Evolutionary conservation across 208 protist genomes (phyloP).

Genomic region (Wallacemonas sp.): DNA sequence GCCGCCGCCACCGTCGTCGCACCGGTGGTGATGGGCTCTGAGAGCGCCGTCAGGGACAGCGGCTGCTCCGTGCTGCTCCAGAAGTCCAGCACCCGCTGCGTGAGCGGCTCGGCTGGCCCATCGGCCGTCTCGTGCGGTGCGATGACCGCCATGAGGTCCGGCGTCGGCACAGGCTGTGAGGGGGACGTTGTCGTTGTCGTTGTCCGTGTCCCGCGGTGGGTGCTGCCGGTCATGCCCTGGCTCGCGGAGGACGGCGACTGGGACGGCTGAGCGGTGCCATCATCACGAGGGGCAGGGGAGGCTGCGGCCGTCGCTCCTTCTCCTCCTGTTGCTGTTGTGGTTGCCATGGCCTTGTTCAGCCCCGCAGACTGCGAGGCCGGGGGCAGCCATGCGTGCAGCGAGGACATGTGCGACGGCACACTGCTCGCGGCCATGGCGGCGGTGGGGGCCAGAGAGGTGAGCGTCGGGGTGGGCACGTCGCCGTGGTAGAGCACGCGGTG

Average conservation of each 20-base stretch:
- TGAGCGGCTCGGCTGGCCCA: not conserved
- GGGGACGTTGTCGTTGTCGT: not conserved
- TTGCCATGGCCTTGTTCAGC: no score
- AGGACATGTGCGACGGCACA: not conserved
- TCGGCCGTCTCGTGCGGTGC: not conserved
- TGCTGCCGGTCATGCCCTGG: constrained; percentile 14
- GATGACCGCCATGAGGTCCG: not conserved
- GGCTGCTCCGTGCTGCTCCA: constrained; percentile 53
- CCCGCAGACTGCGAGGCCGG: no score
- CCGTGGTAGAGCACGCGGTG: constrained; percentile 13
- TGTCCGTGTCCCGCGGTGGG: not conserved
- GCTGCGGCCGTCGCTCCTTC: no score
- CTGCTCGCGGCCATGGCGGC: not conserved
- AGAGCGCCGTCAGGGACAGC: constrained; percentile 20
- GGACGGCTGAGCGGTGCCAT: not conserved
- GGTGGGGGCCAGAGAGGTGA: not conserved
- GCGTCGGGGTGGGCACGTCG: constrained; percentile 1
- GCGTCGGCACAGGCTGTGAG: not conserved
- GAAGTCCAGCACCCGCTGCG: constrained; percentile 24
- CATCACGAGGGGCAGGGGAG: no score
- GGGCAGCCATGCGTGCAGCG: not conserved
- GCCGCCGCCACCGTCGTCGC: not conserved
- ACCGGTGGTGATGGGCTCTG: no score
- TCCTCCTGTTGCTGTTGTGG: no score
- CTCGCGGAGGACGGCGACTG: not conserved